Base-by-base conservation (phyloP, 306 rosid genomes). In the Nissolia schottii region DNA sequence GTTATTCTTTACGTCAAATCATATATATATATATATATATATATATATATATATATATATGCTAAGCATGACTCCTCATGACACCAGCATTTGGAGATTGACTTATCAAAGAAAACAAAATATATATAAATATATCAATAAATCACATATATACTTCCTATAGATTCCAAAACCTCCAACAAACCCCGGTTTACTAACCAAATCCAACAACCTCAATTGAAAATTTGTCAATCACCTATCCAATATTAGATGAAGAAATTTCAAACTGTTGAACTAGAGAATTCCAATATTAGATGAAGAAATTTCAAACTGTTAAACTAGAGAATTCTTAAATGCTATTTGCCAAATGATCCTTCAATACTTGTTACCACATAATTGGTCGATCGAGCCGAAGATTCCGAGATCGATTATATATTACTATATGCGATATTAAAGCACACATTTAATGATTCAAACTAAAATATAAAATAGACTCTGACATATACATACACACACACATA, bases 41-140 rank as follows among this genome's bases (percentile, higher is more conserved):
- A n/a, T n/a, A n/a, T n/a, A n/a, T n/a, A n/a, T n/a, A n/a, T n/a
- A n/a, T n/a, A n/a, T 1, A 15, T 45, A 45, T 5, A 12, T 23
- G 29, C 59, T 27, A 55, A 70, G 77, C 77, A 65, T 65, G 63
- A 55, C 78, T 61, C 6, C 14, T 13, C 73, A 3, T 70, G 82
- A 72, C 74, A 24, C 60, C 74, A 71, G 60, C 37, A 16, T 13
- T 3, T 14, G 24, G 23, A 7, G 41, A 31, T 58, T 58, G 41
- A 57, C 41, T 57, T n/a, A 28, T 7, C 22, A 29, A 54, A 29
- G 22, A 16, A 58, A 58, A 28, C 1, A 54, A 54, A 45, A n/a
- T n/a, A n/a, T n/a, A n/a, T n/a, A n/a, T 6, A 40, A n/a, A n/a
- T n/a, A 5, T n/a, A n/a, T n/a, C n/a, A n/a, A n/a, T n/a, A n/a